Evolutionary conservation across 805 yeast species (phyloP).

Genomic region (Komagataella pseudopastoris): DNA sequence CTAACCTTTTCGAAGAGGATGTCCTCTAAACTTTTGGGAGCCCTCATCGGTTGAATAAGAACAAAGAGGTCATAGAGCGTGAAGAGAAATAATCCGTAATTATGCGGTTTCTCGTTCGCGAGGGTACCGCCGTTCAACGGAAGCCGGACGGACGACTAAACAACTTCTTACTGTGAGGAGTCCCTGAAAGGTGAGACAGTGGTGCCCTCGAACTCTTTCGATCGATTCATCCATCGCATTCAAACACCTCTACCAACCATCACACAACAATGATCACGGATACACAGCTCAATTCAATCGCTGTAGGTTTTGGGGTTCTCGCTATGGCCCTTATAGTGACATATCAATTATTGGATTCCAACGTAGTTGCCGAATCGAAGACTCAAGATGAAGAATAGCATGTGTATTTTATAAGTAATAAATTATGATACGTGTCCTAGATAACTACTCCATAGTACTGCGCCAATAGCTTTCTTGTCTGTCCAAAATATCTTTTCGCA

Average conservation of each 20-base stretch:
- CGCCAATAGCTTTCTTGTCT: conserved; percentile 35
- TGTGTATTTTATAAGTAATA: background rate
- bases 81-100: too few species aligned
- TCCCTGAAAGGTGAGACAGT: background rate
- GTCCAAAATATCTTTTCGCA: conserved; percentile 35
- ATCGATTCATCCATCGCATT: background rate
- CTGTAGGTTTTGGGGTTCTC: conserved; percentile 57
- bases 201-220: background rate
- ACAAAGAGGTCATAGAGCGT: background rate
- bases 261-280: conserved; percentile 62
- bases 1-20: conserved; percentile 4
- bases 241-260: conserved; percentile 1
- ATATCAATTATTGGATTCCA: conserved; percentile 35
- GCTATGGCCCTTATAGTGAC: conserved; percentile 60
- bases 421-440: conserved; percentile 4
- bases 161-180: background rate
- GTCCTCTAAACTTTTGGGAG: conserved; percentile 4
- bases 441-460: conserved; percentile 32
- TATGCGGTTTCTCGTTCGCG: background rate
- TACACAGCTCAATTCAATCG: conserved; percentile 61
- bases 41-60: background rate
- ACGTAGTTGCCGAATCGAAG: conserved; percentile 4
- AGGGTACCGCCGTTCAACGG: background rate
- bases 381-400: background rate
- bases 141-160: background rate